Base-by-base conservation (phyloP, 192 early-diverging fungal genomes). In the Coemansia asiatica region DNA sequence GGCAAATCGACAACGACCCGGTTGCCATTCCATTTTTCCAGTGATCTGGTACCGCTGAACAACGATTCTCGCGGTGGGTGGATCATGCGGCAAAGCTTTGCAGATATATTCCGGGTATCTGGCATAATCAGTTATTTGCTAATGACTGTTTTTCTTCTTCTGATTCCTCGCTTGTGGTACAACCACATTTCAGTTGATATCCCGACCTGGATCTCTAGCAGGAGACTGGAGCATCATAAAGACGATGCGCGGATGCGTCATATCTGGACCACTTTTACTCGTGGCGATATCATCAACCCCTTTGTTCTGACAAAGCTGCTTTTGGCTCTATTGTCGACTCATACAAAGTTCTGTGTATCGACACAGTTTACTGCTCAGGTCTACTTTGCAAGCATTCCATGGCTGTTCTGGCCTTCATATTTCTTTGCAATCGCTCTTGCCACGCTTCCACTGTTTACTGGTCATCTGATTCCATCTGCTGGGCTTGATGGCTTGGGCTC, bases 41-140 rank as follows among this genome's bases (percentile, higher is more conserved):
- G 84, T 4, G 46, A 85, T 47, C 59, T 85, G 15, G 76, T 84
- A 15, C 69, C 86, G 12, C 84, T 88, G 57, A 25, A 75, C 27
- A 84, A 88, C 40, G 90, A 85, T 29, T 84, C 88, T n/a, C 70
- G 84, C 21, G 90, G 90, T 38, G 85, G 89, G 60, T 92, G 85
- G 85, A 83, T 92, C 38, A 92, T 91, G 75, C 79, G 76, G 55
- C 80, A 84, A 48, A 69, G 86, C 56, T 84, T 88, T 66, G 68
- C 87, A 1, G 49, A 66, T 12, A 68, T 87, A 21, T 85, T 91
- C 81, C 79, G 82, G n/a, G 36, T 27, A 3, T 62, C 56, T 5
- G 53, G 57, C 44, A 47, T 56, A 21, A 18, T 54, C 61, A 82
- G 47, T 71, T 81, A 74, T 72, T 38, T 81, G 57, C 82, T 79